Evolutionary conservation across 179 eudicot genomes (phyloP), one percentile per base, ranked within the genome.

Genomic region (Silene vulgaris): DNA sequence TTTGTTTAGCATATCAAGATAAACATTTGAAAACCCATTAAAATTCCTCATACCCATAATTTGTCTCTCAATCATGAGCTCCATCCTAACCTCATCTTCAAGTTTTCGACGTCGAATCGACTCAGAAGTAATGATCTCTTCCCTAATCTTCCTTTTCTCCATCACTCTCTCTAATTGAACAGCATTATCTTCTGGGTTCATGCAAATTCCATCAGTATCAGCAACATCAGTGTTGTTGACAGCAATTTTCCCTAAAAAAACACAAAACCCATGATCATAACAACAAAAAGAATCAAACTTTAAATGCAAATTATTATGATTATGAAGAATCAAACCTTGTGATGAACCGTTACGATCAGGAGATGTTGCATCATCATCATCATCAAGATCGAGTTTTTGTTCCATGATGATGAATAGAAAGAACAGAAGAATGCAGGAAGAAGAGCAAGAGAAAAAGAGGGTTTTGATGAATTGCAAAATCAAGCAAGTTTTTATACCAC

Each of bases 71-170:
- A 63, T 64, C 61, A 52, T 60, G 8, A 69, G 40, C 64, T 79
- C 75, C 75, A 60, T 70, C 12, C 79, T 75, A 70, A 79, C 75
- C 61, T 75, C 78, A 1, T 61, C 48, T 13, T 75, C 82, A 9
- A 79, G 78, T 50, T 74, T 35, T 68, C 19, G 56, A 1, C 65
- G 63, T 0, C 37, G 37, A 60, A 59, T 7, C 2, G 32, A 43
- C 64, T 79, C 56, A 8, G 71, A 48, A 29, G 74, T 75, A 45
- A 79, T 63, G 0, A 74, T 63, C 20, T 79, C 72, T 69, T 79
- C 78, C 59, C 78, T 75, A 5, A 71, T 69, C 48, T 50, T 62
- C 40, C 13, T 63, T 28, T 79, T 79, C 43, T 79, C 75, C 35
- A 70, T 63, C 17, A 62, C 78, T 63, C 73, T 45, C 6, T 35